A percentile compares a stretch with the other conserved stretches of the same genome.
phyloP scores from a whole-genome alignment of 805 yeast genomes.

The Priceomyces haplophilus region DNA sequence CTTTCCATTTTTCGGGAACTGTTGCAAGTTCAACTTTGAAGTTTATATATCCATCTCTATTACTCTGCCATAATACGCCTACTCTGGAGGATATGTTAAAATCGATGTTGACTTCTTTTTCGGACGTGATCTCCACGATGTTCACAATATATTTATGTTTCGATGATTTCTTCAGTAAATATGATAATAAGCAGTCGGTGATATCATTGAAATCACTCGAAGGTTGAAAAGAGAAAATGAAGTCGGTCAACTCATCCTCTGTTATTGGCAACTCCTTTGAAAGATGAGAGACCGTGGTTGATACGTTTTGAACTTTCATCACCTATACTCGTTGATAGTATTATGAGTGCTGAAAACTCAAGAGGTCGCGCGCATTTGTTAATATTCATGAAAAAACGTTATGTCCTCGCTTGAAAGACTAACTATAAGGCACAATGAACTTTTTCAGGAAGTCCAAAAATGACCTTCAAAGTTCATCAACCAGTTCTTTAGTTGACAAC shows the following conservation, averaged over 20 bases:
- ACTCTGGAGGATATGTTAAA: conserved; percentile 32
- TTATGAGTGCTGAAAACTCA: too few relatives aligned
- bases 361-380: neutral
- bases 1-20: too few relatives aligned
- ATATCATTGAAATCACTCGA: conserved; percentile 18
- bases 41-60: conserved; percentile 52
- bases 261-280: conserved; percentile 21
- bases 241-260: conserved; percentile 11
- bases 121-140: conserved; percentile 31
- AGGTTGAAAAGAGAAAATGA: conserved; percentile 9
- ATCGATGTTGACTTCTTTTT: conserved; percentile 17
- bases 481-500: conserved; percentile 3
- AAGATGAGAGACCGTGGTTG: conserved; percentile 8
- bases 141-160: conserved; percentile 56
- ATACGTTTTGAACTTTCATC: neutral
- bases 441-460: conserved; percentile 16
- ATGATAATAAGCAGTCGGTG: conserved; percentile 29
- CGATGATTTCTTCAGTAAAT: conserved; percentile 45
- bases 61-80: conserved; percentile 57
- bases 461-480: conserved; percentile 3
- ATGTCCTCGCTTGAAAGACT: neutral
- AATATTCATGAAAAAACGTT: too few relatives aligned
- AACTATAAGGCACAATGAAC: conserved; percentile 11
- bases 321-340: neutral
- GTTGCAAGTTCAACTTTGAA: conserved; percentile 21